Evolutionary conservation across 2,329 filamentous ascomycete species (phyloP), one percentile per base, ranked within the genome.

Genomic region (Dendrostoma leiphaemia): DNA sequence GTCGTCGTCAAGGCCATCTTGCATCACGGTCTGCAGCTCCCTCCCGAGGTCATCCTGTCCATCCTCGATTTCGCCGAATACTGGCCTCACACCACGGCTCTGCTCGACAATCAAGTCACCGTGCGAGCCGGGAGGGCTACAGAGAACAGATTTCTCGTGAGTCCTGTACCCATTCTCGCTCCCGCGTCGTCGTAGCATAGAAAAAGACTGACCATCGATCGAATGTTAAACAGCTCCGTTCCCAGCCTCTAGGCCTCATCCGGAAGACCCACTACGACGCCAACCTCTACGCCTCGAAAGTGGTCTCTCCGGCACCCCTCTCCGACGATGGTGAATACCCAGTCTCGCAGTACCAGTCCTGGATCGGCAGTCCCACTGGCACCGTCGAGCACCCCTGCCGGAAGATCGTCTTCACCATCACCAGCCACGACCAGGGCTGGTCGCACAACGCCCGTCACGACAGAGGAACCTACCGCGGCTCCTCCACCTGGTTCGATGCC

Each of bases 401-500:
- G 32, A 86, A 84, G 65, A 74, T 88, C 19, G 78, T 84, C 21
- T 87, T 87, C 64, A 80, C 75, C 5, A 74, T 85, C 37, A 67
- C 65, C 10, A 82, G 80, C 63, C 72, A 67, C 45, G 84, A 88
- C 58, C 84, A 88, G 60, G 84, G 84, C 4, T 84, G 76, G 75
- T 57, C 67, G 0, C 13, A 17, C 38, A 44, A 34, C 17, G 40
- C 48, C 8, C 1, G 0, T 0, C 40, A 13, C 0, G 59, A 67
- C 37, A 63, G 62, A 2, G 72, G 72, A 2, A 74, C 73, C 1
- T 85, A 76, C 51, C 59, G 64, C 0, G 70, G 67, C 2, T 81
- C 83, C 0, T 84, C 70, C 68, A 83, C 83, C 0, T 88, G 84
- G 84, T 85, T 86, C 55, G 83, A 86, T 52, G 81, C 76, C 15